Evolutionary conservation across 2,329 filamentous ascomycete genomes (phyloP).

Genomic region (Aspergillus novofumigatus): DNA sequence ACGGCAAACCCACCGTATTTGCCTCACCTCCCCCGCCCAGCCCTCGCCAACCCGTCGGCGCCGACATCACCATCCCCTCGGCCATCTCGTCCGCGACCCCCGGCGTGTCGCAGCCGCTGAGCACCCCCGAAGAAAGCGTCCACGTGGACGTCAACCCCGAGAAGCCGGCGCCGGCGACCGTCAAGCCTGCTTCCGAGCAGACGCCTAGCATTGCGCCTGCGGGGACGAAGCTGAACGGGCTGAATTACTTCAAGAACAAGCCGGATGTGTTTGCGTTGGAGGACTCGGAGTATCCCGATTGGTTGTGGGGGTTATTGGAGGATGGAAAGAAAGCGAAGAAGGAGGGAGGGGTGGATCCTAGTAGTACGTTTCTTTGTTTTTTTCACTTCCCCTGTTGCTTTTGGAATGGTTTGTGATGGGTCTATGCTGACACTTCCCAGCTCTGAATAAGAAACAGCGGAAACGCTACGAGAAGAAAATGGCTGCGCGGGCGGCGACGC

Average conservation of each 20-base stretch:
- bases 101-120: slow-evolving; percentile 39
- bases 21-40: slow-evolving; percentile 27
- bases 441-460: slow-evolving; percentile 46
- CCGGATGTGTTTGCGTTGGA: slow-evolving; percentile 42
- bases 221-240: slow-evolving; percentile 38
- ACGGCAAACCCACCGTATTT: slow-evolving; percentile 25
- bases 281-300: slow-evolving; percentile 46
- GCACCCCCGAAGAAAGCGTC: slow-evolving; percentile 32
- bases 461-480: slow-evolving; percentile 46
- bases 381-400: not conserved
- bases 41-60: slow-evolving; percentile 29
- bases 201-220: slow-evolving; percentile 36
- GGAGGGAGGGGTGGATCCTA: slow-evolving; percentile 36
- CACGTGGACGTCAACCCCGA: slow-evolving; percentile 24
- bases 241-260: slow-evolving; percentile 47
- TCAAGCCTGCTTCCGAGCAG: slow-evolving; percentile 25
- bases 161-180: slow-evolving; percentile 10
- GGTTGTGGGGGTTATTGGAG: slow-evolving; percentile 45
- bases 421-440: slow-evolving; percentile 20
- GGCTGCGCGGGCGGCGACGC: slow-evolving; percentile 35
- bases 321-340: slow-evolving; percentile 31
- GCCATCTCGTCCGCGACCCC: slow-evolving; percentile 38
- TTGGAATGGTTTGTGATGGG: not conserved
- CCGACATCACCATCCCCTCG: slow-evolving; percentile 31
- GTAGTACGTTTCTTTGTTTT: slow-evolving; percentile 27